A percentile compares a stretch with the other conserved stretches of the same genome.
phyloP scores from a whole-genome alignment of 805 yeast genomes.

The Saturnispora zaruensis region DNA sequence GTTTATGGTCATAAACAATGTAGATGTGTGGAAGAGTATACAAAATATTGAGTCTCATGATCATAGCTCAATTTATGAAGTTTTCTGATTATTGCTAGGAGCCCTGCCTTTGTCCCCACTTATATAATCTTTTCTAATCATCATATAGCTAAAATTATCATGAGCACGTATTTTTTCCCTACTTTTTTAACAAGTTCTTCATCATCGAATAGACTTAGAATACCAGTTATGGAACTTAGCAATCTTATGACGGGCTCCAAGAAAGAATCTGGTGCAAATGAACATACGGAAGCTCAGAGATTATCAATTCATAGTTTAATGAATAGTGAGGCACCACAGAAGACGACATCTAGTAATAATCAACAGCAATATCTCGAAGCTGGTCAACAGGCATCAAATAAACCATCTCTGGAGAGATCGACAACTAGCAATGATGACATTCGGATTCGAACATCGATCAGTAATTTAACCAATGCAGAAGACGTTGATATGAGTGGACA shows the following conservation, averaged over 20 bases:
- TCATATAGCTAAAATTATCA: neutral
- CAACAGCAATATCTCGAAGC: conserved; percentile 3
- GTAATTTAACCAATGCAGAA: conserved; percentile 36
- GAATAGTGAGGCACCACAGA: conserved; percentile 19
- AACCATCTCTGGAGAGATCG: conserved; percentile 1
- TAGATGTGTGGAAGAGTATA: conserved; percentile 9
- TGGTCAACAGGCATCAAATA: neutral
- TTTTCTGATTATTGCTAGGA: neutral
- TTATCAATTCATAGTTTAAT: conserved; percentile 27
- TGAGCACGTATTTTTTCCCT: neutral
- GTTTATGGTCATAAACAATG: conserved; percentile 20
- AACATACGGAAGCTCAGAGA: conserved; percentile 14
- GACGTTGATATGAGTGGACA: conserved; percentile 38
- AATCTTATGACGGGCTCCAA: conserved; percentile 20
- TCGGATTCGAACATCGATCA: conserved; percentile 24
- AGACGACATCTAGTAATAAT: neutral
- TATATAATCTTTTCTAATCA: neutral
- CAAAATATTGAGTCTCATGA: conserved; percentile 4
- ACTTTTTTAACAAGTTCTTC: neutral
- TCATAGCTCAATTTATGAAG: conserved; percentile 3
- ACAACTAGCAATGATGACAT: neutral
- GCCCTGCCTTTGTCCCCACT: neutral
- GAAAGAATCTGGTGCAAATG: neutral
- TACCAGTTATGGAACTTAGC: conserved; percentile 23
- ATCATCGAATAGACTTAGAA: neutral